These are phyloP conservation scores for Metschnikowia kofuensis DNA, from an alignment of 805 yeast genomes.

Conservation along the genomic window DNA sequence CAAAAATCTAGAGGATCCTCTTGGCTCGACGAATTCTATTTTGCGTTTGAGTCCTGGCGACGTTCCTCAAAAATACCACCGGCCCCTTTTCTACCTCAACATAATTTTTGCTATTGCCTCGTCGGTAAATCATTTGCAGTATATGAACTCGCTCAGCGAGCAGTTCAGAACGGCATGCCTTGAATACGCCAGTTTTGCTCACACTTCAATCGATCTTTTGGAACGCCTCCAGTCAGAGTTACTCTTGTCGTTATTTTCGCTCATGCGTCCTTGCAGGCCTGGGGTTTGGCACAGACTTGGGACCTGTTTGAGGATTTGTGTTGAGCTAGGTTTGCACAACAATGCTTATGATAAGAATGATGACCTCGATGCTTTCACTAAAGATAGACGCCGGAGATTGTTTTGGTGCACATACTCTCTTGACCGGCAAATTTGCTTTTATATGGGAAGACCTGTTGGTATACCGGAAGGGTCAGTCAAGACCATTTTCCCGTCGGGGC, in stretches of 20 bases:
- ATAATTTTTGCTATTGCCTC: constrained; percentile 80
- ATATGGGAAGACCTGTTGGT: constrained; percentile 84
- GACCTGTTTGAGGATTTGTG: constrained; percentile 71
- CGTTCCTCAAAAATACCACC: constrained; percentile 48
- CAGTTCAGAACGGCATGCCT: constrained; percentile 68
- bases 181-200: constrained; percentile 57
- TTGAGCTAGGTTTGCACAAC: constrained; percentile 80
- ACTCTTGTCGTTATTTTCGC: constrained; percentile 64
- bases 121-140: constrained; percentile 66
- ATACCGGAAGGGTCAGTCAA: constrained; percentile 78
- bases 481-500: constrained; percentile 65
- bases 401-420: constrained; percentile 90
- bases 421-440: constrained; percentile 83
- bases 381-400: constrained; percentile 56
- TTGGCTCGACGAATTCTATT: constrained; percentile 12
- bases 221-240: constrained; percentile 74
- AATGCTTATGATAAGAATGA: constrained; percentile 40
- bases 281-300: constrained; percentile 94
- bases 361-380: constrained; percentile 49
- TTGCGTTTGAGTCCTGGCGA: constrained; percentile 29
- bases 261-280: constrained; percentile 86
- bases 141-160: constrained; percentile 63
- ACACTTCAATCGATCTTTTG: constrained; percentile 54
- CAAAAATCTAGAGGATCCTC: constrained; percentile 1
- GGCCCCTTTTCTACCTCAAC: constrained; percentile 67